Percentiles rank a stretch among this genome's conserved stretches.
phyloP scores from a whole-genome alignment of 257 asterid species.

The Petrea volubilis region DNA sequence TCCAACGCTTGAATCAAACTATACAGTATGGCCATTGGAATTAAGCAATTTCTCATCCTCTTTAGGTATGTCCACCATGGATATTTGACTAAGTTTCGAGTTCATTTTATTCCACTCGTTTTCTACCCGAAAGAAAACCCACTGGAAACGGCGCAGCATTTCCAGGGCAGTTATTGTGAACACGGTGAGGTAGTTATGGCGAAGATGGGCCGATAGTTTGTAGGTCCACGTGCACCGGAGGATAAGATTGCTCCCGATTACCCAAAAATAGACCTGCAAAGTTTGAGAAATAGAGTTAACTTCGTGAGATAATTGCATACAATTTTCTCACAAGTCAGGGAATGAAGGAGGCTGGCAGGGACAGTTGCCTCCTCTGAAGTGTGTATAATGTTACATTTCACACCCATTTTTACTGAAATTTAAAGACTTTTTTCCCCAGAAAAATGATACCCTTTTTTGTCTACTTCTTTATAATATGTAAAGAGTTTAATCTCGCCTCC shows the following conservation, averaged over 20 bases:
- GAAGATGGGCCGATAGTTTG: conserved; percentile 97
- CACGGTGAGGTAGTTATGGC: conserved; percentile 77
- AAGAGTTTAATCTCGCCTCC: too few species aligned
- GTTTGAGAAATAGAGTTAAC: conserved; percentile 4
- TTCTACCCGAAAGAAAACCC: conserved; percentile 94
- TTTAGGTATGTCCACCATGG: conserved; percentile 47
- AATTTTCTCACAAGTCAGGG: too few species aligned
- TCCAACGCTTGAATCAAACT: conserved; percentile 20
- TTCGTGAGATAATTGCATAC: too few species aligned
- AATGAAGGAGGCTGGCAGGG: too few species aligned
- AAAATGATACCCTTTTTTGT: too few species aligned
- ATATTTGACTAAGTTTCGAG: conserved; percentile 54
- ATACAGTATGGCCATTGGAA: conserved; percentile 67
- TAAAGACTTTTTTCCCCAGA: too few species aligned
- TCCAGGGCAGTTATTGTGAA: conserved; percentile 77
- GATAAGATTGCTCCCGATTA: conserved; percentile 79
- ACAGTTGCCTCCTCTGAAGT: too few species aligned
- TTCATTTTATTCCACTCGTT: conserved; percentile 82
- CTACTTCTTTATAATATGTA: too few species aligned
- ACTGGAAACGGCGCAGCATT: conserved; percentile 88
- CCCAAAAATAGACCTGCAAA: conserved; percentile 84
- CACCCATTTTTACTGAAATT: too few species aligned
- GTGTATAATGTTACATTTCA: too few species aligned
- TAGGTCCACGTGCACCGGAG: conserved; percentile 97
- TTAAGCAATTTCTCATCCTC: conserved; percentile 73